These are phyloP conservation scores for Ormosia emarginata DNA, from an alignment of 306 rosid species.

Conservation along the genomic window DNA sequence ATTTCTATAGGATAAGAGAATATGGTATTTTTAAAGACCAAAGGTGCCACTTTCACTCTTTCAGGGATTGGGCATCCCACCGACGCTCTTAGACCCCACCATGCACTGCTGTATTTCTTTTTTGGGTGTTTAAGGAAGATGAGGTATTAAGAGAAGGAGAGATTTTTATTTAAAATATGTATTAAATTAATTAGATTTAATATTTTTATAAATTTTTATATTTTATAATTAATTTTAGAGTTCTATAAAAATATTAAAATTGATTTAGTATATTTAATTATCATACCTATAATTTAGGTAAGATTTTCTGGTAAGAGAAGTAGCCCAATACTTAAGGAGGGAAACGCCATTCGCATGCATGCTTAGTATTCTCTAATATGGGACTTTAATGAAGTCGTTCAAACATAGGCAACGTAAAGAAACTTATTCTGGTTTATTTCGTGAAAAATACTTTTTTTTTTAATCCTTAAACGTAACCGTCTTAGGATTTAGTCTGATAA, in stretches of 20 bases:
- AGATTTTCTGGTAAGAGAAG: too few species aligned
- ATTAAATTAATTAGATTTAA: too few species aligned
- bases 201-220: too few species aligned
- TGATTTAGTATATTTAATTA: too few species aligned
- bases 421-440: neutral
- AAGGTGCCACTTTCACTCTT: neutral
- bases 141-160: too few species aligned
- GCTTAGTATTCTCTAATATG: neutral
- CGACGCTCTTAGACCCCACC: constrained; percentile 29
- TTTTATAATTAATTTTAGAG: too few species aligned
- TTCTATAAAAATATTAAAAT: too few species aligned
- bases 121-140: neutral
- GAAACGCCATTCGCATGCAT: too few species aligned
- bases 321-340: too few species aligned
- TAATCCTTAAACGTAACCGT: neutral
- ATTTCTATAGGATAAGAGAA: too few species aligned
- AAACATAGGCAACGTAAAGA: neutral
- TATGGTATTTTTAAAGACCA: neutral
- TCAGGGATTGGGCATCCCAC: constrained; percentile 20
- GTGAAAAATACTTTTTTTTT: neutral
- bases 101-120: neutral
- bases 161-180: too few species aligned
- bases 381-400: neutral
- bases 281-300: too few species aligned
- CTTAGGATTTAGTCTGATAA: neutral